These are phyloP conservation scores for Boletus fagicola DNA, from an alignment of 768 basidiomycete genomes.

Conservation along the genomic window DNA sequence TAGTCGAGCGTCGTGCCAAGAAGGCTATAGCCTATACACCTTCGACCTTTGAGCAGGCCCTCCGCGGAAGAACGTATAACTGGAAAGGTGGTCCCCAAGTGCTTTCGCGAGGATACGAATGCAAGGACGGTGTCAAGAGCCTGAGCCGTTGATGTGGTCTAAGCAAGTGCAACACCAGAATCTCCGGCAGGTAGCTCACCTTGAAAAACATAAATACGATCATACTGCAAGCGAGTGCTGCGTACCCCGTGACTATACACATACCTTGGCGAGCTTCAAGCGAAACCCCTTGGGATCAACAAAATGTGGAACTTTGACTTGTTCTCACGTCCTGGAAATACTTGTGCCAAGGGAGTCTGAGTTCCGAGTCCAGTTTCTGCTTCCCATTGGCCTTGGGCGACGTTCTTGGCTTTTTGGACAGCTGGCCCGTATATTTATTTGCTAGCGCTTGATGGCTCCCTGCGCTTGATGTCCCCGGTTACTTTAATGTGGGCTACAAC, in stretches of 20 bases:
- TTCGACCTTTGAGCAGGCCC: conserved; percentile 68
- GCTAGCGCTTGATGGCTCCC: not conserved
- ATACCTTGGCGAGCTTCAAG: conserved; percentile 60
- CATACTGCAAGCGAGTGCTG: not conserved
- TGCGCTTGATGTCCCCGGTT: conserved; percentile 16
- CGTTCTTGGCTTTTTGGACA: conserved; percentile 19
- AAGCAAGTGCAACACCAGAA: no score
- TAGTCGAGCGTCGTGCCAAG: not conserved
- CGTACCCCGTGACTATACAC: not conserved
- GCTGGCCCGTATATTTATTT: not conserved
- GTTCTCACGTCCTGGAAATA: conserved; percentile 3
- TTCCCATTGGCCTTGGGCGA: conserved; percentile 8
- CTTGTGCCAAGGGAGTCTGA: no score
- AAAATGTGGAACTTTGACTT: not conserved
- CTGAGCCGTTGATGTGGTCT: conserved; percentile 35
- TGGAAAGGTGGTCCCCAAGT: conserved; percentile 30
- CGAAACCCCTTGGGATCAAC: conserved; percentile 2
- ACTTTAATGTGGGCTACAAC: not conserved
- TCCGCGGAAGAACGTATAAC: conserved; percentile 79
- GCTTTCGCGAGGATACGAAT: conserved; percentile 79
- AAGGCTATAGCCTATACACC: not conserved
- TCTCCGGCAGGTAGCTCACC: no score
- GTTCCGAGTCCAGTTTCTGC: conserved; percentile 7
- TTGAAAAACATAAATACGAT: conserved; percentile 38
- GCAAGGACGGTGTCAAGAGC: conserved; percentile 87